Evolutionary conservation across 805 yeast genomes (phyloP), one percentile per base, ranked within the genome.

Genomic region (Nakazawaea holstii): DNA sequence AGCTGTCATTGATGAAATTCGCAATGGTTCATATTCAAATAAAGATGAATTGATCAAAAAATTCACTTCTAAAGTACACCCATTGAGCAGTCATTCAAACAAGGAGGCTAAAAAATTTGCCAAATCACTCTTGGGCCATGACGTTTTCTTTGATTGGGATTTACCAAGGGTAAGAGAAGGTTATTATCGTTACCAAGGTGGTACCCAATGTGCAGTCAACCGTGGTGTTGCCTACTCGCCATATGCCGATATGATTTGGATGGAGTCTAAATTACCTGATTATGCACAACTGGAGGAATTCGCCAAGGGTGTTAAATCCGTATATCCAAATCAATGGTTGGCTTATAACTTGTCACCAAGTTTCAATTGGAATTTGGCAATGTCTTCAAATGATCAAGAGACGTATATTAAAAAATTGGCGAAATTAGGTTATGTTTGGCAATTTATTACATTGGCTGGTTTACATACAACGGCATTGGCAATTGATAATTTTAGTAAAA

Each of bases 301-400:
- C 62, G 94, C 98, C 48, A 86, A 82, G 40, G 97, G 98, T 62
- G 95, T 92, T 55, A 79, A 83, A 65, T 77, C 80, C 31, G 74
- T 73, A 50, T 86, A 66, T 70, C 98, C 98, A 57, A 77, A 87
- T 55, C 91, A 92, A 70, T 91, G 97, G 98, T 77, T 92, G 57
- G 95, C 97, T 45, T 92, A 92, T 76, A 92, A 92, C 77, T 76
- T 92, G 67, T 89, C 97, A 29, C 98, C 98, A 55, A 88, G 96
- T 6, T 92, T 92, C 82, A 92, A 92, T 80, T 92, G 98, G 98
- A 88, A 89, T 67, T 81, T 82, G 54, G 97, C 97, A 47, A 88
- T 92, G 97, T 71, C 84, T 45, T 72, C 84, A 26, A 76, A 76
- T 42, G 97, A 92, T 61, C 97, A 91, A 73, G 86, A 84, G 66